These are phyloP conservation scores for Poterioochromonas sp. DNA, from an alignment of 352 stramenopile species.

Conservation along the genomic window DNA sequence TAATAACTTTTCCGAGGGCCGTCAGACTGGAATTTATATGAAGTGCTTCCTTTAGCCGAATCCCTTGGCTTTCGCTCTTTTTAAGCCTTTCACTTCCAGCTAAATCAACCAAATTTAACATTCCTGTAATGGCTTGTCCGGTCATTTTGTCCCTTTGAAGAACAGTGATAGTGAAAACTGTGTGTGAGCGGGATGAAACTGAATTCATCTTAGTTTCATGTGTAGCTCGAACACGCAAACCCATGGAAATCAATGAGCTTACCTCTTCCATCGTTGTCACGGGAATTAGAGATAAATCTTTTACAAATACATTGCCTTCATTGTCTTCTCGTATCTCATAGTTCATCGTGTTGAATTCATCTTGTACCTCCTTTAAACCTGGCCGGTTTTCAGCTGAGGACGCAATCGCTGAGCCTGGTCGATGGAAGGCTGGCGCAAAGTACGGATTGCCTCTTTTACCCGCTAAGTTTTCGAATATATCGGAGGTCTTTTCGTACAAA, in stretches of 20 bases:
- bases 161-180: slow-evolving; percentile 46
- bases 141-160: slow-evolving; percentile 30
- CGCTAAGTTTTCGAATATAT: slow-evolving; percentile 37
- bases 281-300: slow-evolving; percentile 75
- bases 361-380: slow-evolving; percentile 33
- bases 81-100: slow-evolving; percentile 44
- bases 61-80: slow-evolving; percentile 36
- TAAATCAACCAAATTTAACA: slow-evolving; percentile 47
- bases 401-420: not conserved
- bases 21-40: slow-evolving; percentile 47
- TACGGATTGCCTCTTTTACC: slow-evolving; percentile 1
- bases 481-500: slow-evolving; percentile 32
- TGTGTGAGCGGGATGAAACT: slow-evolving; percentile 59
- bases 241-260: slow-evolving; percentile 61
- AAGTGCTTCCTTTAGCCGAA: slow-evolving; percentile 41
- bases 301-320: slow-evolving; percentile 80
- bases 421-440: slow-evolving; percentile 20
- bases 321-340: slow-evolving; percentile 83
- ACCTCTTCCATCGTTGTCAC: slow-evolving; percentile 71
- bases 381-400: not conserved
- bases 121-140: slow-evolving; percentile 42
- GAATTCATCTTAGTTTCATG: slow-evolving; percentile 84
- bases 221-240: slow-evolving; percentile 70
- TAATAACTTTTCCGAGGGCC: slow-evolving; percentile 43
- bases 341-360: slow-evolving; percentile 53